These are phyloP conservation scores for Alternaria postmessia DNA, from an alignment of 2,329 filamentous ascomycete genomes.

Conservation along the genomic window DNA sequence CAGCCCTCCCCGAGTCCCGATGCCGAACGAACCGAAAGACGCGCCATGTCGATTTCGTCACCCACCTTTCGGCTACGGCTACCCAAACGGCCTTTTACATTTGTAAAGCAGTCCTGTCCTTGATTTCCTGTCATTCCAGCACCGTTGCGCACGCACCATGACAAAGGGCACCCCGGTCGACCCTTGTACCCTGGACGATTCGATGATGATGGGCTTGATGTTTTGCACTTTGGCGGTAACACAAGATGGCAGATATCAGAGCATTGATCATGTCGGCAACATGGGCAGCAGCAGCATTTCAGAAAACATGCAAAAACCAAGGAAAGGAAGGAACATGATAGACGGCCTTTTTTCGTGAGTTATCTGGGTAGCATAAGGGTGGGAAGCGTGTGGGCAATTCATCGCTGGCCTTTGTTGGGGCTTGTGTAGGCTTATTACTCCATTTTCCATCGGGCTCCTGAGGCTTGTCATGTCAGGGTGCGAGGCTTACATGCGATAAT, in stretches of 20 bases:
- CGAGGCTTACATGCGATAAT: constrained; percentile 28
- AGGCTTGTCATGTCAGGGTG: constrained; percentile 17
- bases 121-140: constrained; percentile 30
- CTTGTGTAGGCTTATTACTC: constrained; percentile 1
- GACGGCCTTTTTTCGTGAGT: constrained; percentile 21
- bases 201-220: constrained; percentile 23
- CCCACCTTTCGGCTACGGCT: constrained; percentile 43
- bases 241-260: constrained; percentile 26
- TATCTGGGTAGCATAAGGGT: constrained; percentile 21
- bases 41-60: constrained; percentile 46
- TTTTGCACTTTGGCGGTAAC: constrained; percentile 37
- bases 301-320: constrained; percentile 10
- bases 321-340: constrained; percentile 33
- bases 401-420: constrained; percentile 9
- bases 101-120: constrained; percentile 36
- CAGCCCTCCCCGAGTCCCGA: constrained; percentile 45
- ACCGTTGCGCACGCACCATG: constrained; percentile 24
- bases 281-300: constrained; percentile 2
- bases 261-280: constrained; percentile 6
- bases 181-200: constrained; percentile 18
- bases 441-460: constrained; percentile 21
- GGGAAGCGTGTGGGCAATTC: constrained; percentile 14
- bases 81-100: constrained; percentile 40
- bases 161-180: constrained; percentile 10
- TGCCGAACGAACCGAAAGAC: constrained; percentile 41